Conservation (phyloP, 75 land plant species). For the Selaginella tamariscina region DNA sequence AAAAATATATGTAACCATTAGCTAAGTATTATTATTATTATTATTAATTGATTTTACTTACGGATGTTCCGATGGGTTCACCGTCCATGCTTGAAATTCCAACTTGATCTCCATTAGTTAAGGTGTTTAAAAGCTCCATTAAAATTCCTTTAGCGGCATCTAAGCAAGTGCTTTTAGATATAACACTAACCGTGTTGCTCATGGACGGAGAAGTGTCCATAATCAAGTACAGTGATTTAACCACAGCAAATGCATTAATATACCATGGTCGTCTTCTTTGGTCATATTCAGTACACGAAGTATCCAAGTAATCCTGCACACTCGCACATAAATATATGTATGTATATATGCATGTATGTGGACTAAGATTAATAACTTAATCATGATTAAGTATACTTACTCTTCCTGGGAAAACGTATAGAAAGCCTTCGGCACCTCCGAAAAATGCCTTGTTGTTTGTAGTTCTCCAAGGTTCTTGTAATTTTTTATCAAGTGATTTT, state of each 20-base stretch:
- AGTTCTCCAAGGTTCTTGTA: background rate
- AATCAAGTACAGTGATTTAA: background rate
- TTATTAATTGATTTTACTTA: too few species aligned
- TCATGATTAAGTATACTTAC: background rate
- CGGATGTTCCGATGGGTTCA: background rate
- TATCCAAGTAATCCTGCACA: background rate
- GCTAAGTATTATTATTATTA: too few species aligned
- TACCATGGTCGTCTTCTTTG: background rate
- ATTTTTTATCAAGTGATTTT: background rate
- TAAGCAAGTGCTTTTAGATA: background rate
- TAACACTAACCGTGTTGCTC: background rate
- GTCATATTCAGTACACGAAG: background rate
- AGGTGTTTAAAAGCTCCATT: background rate
- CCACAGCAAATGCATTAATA: background rate
- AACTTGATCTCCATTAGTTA: background rate
- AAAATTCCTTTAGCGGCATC: background rate
- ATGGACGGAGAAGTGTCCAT: background rate
- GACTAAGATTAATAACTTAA: too few species aligned
- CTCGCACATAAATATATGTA: too few species aligned
- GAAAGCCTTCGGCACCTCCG: background rate
- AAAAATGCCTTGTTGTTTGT: background rate
- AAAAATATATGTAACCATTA: background rate
- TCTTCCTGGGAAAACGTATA: background rate
- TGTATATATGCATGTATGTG: too few species aligned
- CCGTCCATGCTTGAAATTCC: background rate